Conservation (phyloP, 352 stramenopile species). For the Thraustochytrium sp. region DNA sequence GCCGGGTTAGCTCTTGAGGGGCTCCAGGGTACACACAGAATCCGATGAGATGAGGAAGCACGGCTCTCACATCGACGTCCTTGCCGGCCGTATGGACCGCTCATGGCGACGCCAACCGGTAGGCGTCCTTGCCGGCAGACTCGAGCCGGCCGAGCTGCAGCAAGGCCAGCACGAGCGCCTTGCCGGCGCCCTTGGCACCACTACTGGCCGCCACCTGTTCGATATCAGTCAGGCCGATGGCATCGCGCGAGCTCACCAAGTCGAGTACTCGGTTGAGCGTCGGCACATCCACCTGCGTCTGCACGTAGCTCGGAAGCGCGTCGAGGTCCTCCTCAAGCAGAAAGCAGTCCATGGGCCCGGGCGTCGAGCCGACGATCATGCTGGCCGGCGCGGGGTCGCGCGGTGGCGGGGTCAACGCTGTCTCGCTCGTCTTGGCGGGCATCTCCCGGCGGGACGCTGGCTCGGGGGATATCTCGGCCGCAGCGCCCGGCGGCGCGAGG, state of each 20-base stretch:
- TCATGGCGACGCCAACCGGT: neutral
- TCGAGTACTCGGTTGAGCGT: neutral
- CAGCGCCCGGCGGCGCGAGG: neutral
- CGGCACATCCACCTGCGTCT: conserved; percentile 12
- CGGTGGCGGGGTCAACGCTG: neutral
- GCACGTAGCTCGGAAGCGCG: neutral
- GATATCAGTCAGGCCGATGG: neutral
- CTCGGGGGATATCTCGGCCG: too few relatives aligned
- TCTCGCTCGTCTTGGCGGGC: too few relatives aligned
- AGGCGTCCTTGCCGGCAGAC: neutral
- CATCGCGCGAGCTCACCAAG: neutral
- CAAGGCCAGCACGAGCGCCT: neutral
- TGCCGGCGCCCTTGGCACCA: neutral
- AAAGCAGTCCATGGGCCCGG: neutral
- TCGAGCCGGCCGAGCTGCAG: neutral
- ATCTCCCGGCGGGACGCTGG: too few relatives aligned
- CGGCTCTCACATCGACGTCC: too few relatives aligned
- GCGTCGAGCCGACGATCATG: neutral
- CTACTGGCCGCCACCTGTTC: neutral
- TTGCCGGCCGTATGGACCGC: too few relatives aligned
- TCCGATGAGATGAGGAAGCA: too few relatives aligned
- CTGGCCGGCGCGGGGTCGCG: neutral
- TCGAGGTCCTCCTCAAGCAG: conserved; percentile 10
- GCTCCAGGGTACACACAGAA: too few relatives aligned
- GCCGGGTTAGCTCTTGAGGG: too few relatives aligned